phyloP scores from a whole-genome alignment of 441 rosid species.

The Raphanus hybrid region DNA sequence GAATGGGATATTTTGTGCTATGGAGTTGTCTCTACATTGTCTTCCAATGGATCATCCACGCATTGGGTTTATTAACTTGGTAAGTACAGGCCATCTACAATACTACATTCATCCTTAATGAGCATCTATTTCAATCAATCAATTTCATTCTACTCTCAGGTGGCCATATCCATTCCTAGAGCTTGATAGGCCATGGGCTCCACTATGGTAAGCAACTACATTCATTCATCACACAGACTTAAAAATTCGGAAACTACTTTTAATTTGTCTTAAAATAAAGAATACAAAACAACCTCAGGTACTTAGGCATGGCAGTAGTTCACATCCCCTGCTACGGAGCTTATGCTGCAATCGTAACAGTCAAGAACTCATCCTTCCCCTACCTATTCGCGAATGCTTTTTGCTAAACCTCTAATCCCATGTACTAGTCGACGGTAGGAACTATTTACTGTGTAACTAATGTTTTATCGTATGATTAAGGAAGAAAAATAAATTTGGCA shows the following conservation, averaged over 20 bases:
- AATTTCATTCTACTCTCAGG: slow-evolving; percentile 47
- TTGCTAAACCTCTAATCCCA: too few relatives aligned
- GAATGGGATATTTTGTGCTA: slow-evolving; percentile 75
- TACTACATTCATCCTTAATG: not conserved
- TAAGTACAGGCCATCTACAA: slow-evolving; percentile 33
- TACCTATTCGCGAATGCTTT: slow-evolving; percentile 50
- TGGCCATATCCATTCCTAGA: slow-evolving; percentile 93
- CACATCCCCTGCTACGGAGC: slow-evolving; percentile 83
- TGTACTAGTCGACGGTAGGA: too few relatives aligned
- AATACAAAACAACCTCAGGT: slow-evolving; percentile 52
- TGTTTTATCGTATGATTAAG: too few relatives aligned
- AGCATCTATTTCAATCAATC: not conserved
- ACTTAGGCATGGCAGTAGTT: slow-evolving; percentile 54
- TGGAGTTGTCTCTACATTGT: slow-evolving; percentile 83
- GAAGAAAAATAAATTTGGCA: too few relatives aligned
- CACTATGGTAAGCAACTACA: slow-evolving; percentile 56
- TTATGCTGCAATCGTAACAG: slow-evolving; percentile 57
- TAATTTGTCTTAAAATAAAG: not conserved
- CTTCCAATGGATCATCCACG: slow-evolving; percentile 90
- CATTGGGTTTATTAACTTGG: slow-evolving; percentile 72
- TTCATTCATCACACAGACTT: not conserved
- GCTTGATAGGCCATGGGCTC: slow-evolving; percentile 67
- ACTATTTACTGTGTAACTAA: too few relatives aligned
- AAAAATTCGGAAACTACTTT: not conserved
- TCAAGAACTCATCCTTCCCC: slow-evolving; percentile 51